Evolutionary conservation across 495 filamentous ascomycete genomes (phyloP).

Genomic region (Penicillium salamii): DNA sequence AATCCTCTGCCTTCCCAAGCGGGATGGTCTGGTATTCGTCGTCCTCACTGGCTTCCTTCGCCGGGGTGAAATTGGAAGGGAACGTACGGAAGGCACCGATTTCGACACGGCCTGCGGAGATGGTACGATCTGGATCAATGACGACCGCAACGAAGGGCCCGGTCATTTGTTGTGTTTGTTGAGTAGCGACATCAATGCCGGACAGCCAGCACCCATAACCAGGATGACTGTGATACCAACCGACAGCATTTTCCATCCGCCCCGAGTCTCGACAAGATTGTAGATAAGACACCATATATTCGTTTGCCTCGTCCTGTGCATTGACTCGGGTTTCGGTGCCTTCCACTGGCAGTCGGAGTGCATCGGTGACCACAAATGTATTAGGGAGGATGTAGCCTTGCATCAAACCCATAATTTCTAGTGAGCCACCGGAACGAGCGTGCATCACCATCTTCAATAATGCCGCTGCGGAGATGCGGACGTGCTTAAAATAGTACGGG

Average conservation of each 20-base stretch:
- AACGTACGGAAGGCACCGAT: constrained; percentile 96
- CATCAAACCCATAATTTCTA: constrained; percentile 99
- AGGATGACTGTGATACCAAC: constrained; percentile 98
- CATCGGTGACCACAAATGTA: constrained; percentile 90
- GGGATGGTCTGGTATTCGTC: constrained; percentile 68
- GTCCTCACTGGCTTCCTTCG: constrained; percentile 43
- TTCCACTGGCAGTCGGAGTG: constrained; percentile 91
- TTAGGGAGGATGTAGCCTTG: constrained; percentile 81
- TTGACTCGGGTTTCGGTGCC: constrained; percentile 98
- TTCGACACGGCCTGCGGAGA: constrained; percentile 92
- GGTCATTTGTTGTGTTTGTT: constrained; percentile 78
- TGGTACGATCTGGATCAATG: constrained; percentile 95
- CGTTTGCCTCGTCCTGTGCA: constrained; percentile 90
- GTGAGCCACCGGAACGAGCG: constrained; percentile 82
- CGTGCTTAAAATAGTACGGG: constrained; percentile 85
- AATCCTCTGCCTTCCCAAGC: constrained; percentile 88
- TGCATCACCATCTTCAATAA: constrained; percentile 99
- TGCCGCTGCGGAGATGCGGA: constrained; percentile 90
- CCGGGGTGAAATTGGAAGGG: constrained; percentile 67
- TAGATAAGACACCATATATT: constrained; percentile 90
- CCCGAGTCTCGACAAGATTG: constrained; percentile 68
- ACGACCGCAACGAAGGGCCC: constrained; percentile 97
- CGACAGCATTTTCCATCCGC: constrained; percentile 86
- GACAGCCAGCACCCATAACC: constrained; percentile 98
- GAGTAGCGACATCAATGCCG: constrained; percentile 91